Base-by-base conservation (phyloP, 2,329 filamentous ascomycete species). In the Teratosphaeria zuluensis region DNA sequence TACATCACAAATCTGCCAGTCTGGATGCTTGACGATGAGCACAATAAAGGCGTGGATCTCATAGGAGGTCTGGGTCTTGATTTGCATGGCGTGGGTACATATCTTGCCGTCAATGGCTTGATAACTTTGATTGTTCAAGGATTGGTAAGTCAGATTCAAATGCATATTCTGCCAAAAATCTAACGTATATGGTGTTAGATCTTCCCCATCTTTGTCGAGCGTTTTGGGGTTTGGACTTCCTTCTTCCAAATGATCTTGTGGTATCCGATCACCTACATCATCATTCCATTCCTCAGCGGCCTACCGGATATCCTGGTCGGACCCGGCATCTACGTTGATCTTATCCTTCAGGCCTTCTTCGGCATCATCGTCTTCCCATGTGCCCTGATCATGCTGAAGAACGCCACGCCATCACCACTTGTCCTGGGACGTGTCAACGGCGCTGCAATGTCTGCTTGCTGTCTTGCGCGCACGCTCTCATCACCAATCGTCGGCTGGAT, bases 1-100 rank as follows among this genome's bases (percentile, higher is more conserved):
- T 96, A 89, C 73, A 90, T 95, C 69, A 88, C 95, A 70, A 81
- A 95, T 0, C 79, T 95, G 54, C 90, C 91, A 9, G 95, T 96
- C 59, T 95, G 95, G 74, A 83, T 95, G 52, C 90, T 95, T 72
- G 90, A 95, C 66, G 79, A 84, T 38, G 12, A 21, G 28, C 28
- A 31, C 9, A 16, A 8, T 11, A 75, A 73, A 63, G 69, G 72
- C 21, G 52, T 62, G 4, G 64, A 68, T 9, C 63, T 76, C n/a
- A 70, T 78, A 0, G 85, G 86, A 51, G 86, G 86, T 2, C 75
- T 89, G 2, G 86, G 84, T 2, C 77, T 86, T 56, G 81, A 80
- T 0, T 83, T 84, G 1, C 82, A 84, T 65, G 79, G 83, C 42
- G 85, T 88, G 11, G 85, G 86, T 16, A 69, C 84, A 24, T 86